Percentiles rank a stretch among this genome's conserved stretches.
Evolutionary conservation across 108 stramenopile species (phyloP).

Genomic region (Seminavis robusta): DNA sequence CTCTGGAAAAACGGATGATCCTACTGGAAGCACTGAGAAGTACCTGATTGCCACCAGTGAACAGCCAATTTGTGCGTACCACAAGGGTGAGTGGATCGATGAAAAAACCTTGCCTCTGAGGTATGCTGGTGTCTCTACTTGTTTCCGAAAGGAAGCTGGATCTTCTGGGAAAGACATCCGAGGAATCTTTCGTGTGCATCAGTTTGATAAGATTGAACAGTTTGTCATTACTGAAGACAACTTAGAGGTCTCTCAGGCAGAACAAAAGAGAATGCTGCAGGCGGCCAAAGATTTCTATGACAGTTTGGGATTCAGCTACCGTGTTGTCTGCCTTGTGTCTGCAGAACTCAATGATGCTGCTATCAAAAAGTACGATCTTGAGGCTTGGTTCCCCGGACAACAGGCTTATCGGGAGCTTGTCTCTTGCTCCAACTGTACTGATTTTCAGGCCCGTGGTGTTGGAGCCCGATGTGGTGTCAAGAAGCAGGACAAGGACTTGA

Average conservation of each 20-base stretch:
- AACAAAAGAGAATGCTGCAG: slow-evolving; percentile 88
- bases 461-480: slow-evolving; percentile 85
- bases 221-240: slow-evolving; percentile 96
- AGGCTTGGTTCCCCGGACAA: slow-evolving; percentile 99
- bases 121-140: slow-evolving; percentile 98
- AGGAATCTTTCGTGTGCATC: slow-evolving; percentile 99
- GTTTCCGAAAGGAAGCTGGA: slow-evolving; percentile 99
- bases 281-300: slow-evolving; percentile 98
- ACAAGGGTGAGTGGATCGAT: slow-evolving; percentile 95
- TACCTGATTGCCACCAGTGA: slow-evolving; percentile 99
- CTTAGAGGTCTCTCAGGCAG: slow-evolving; percentile 82
- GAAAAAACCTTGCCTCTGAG: slow-evolving; percentile 73
- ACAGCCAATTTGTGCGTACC: slow-evolving; percentile 99
- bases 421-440: slow-evolving; percentile 98
- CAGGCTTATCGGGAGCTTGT: slow-evolving; percentile 97
- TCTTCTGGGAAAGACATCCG: slow-evolving; percentile 97
- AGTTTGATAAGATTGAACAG: slow-evolving; percentile 99
- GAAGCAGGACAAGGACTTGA: slow-evolving; percentile 68
- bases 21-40: slow-evolving; percentile 85
- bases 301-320: slow-evolving; percentile 92
- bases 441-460: slow-evolving; percentile 97
- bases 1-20: slow-evolving; percentile 91
- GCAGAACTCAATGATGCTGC: slow-evolving; percentile 98
- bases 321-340: slow-evolving; percentile 96
- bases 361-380: slow-evolving; percentile 98